Percentiles rank a stretch among this genome's conserved stretches.
Evolutionary conservation across 148 eudicot genomes (phyloP).

Genomic region (Diospyros kaki): DNA sequence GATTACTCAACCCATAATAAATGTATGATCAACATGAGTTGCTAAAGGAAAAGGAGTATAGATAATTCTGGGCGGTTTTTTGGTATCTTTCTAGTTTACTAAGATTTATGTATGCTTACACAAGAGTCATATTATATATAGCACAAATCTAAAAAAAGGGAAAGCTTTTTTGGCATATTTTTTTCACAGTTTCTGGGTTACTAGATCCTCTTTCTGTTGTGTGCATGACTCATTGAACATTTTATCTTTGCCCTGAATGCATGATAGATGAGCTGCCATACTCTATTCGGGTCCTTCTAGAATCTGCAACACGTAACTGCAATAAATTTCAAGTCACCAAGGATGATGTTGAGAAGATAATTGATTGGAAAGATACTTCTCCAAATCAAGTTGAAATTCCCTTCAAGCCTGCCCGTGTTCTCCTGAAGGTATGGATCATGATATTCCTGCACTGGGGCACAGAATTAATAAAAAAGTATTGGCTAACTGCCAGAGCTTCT

Average conservation of each 20-base stretch:
- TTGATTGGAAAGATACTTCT: conserved; percentile 52
- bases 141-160: background rate
- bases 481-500: background rate
- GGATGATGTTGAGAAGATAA: conserved; percentile 66
- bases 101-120: no score
- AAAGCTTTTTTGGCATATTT: background rate
- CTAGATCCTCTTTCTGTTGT: background rate
- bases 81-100: no score
- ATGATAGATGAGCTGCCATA: conserved; percentile 54
- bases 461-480: background rate
- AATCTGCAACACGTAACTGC: conserved; percentile 62
- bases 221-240: background rate
- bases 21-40: no score
- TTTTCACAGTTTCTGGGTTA: background rate
- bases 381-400: conserved; percentile 64
- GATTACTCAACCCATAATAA: no score
- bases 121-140: no score
- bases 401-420: conserved; percentile 64
- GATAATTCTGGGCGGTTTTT: no score
- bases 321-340: conserved; percentile 56
- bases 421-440: conserved; percentile 38
- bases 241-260: background rate
- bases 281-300: conserved; percentile 56
- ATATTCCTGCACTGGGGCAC: background rate
- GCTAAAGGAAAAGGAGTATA: no score